Evolutionary conservation across 371 early-diverging fungal genomes (phyloP), one percentile per base, ranked within the genome.

Genomic region (Mortierella sp.): DNA sequence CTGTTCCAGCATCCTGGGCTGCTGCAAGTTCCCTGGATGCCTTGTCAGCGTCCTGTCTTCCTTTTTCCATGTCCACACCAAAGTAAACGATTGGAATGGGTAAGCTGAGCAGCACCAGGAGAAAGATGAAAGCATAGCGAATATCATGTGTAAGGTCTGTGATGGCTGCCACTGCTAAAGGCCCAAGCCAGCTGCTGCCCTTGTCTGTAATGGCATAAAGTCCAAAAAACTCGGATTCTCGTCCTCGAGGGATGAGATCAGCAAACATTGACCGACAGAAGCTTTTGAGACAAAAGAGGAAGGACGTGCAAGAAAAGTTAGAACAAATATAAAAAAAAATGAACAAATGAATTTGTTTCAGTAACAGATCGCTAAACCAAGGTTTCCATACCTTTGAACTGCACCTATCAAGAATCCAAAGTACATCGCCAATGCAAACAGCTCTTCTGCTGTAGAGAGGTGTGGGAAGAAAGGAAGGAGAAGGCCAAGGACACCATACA

Each of bases 151-250:
- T 77, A 4, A 62, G 66, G 68, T 77, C 72, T 18, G 77, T 77
- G 56, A 77, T 77, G 18, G 72, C 60, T 1, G 77, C 77, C 16
- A 77, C 61, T 2, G 65, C 72, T 52, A 77, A 43, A n/a, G 77
- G 77, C 46, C 77, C 77, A 4, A 77, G 62, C 77, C 77, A 77
- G 25, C 77, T 77, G 45, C 77, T 77, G 7, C 77, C 77, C 57
- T 77, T 77, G 60, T 77, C 77, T 4, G 77, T 77, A 25, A 77
- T 77, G 0, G 77, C 77, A 43, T 77, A 77, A 4, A 77, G 65
- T 4, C 77, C 77, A 43, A 77, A 77, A 46, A 77, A 77, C 56
- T 77, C 72, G 21, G 77, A 77, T 37, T 77, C 77, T 7, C 72
- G 60, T 9, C 77, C 77, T 29, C 72, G 68, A 9, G 77, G 77